phyloP scores from a whole-genome alignment of 2,329 filamentous ascomycete species.

The Diplodia intermedia region DNA sequence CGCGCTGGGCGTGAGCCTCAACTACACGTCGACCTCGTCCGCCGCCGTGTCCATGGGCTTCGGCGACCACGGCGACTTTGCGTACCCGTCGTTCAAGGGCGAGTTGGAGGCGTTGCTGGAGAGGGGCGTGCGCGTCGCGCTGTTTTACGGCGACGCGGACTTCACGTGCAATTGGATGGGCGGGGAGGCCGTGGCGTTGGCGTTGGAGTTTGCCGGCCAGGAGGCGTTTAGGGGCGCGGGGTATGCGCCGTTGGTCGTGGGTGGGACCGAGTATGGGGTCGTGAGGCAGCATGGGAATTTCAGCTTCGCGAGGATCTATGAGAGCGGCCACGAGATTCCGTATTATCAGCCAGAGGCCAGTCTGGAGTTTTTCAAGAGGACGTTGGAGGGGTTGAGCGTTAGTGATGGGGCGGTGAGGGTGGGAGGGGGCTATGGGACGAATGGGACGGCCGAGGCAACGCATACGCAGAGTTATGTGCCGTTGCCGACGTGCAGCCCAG shows the following conservation, averaged over 20 bases:
- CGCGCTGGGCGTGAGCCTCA: conserved; percentile 58
- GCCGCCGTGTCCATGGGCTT: conserved; percentile 58
- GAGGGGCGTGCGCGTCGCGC: conserved; percentile 62
- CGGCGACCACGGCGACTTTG: conserved; percentile 53
- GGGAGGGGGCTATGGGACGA: conserved; percentile 6
- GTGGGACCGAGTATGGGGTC: conserved; percentile 66
- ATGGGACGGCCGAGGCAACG: conserved; percentile 25
- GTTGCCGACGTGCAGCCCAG: neutral
- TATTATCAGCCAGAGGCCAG: conserved; percentile 47
- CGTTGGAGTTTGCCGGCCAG: conserved; percentile 54
- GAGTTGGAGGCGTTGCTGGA: conserved; percentile 60
- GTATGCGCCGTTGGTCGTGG: conserved; percentile 73
- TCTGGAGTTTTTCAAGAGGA: conserved; percentile 27
- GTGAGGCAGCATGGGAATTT: conserved; percentile 78
- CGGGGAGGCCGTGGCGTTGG: conserved; percentile 71
- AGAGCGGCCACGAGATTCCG: conserved; percentile 61
- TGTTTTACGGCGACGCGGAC: conserved; percentile 66
- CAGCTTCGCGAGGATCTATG: conserved; percentile 59
- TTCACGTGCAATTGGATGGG: conserved; percentile 69
- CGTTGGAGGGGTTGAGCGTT: conserved; percentile 1
- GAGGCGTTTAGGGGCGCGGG: conserved; percentile 68
- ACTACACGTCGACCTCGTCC: conserved; percentile 55
- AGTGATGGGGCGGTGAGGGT: conserved; percentile 13
- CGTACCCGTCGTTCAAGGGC: conserved; percentile 54
- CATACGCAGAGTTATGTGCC: conserved; percentile 28